Conservation (phyloP, 129 eudicot genomes). For the Sambucus nigra region DNA sequence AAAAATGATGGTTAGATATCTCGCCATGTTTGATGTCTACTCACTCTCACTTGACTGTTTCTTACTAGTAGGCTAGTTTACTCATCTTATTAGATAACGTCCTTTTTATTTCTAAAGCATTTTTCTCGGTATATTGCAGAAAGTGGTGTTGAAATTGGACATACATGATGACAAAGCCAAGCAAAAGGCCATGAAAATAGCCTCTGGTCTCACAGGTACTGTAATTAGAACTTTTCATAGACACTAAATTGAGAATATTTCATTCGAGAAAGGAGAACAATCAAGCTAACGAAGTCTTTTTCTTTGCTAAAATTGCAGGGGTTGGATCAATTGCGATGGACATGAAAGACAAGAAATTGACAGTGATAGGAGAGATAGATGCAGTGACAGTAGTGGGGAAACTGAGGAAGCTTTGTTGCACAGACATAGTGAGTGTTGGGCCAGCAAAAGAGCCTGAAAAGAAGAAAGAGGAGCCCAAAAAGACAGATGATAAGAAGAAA, state of each 20-base stretch:
- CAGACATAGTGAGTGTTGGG: constrained; percentile 69
- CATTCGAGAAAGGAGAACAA: too few relatives aligned
- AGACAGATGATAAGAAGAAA: constrained; percentile 30
- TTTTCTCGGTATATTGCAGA: constrained; percentile 46
- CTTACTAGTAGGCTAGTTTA: too few relatives aligned
- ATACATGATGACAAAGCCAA: constrained; percentile 53
- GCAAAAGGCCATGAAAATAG: constrained; percentile 83
- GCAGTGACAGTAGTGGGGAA: constrained; percentile 58
- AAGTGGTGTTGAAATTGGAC: constrained; percentile 75
- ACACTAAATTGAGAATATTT: too few relatives aligned
- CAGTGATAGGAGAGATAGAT: constrained; percentile 73
- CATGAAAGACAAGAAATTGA: constrained; percentile 67
- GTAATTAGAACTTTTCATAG: too few relatives aligned
- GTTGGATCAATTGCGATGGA: constrained; percentile 67
- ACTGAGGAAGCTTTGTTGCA: constrained; percentile 54
- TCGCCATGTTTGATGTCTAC: too few relatives aligned
- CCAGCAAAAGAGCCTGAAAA: constrained; percentile 91
- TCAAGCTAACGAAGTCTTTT: too few relatives aligned
- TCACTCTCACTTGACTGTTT: too few relatives aligned
- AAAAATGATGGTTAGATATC: too few relatives aligned
- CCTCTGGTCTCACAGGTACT: constrained; percentile 65
- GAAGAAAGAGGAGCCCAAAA: constrained; percentile 42
- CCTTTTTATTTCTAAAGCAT: too few relatives aligned
- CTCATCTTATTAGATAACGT: too few relatives aligned
- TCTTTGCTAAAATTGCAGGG: constrained; percentile 28